A percentile compares a stretch with the other conserved stretches of the same genome.
Evolutionary conservation across 164 flowering plant species (phyloP).

Genomic region (Aristolochia californica): DNA sequence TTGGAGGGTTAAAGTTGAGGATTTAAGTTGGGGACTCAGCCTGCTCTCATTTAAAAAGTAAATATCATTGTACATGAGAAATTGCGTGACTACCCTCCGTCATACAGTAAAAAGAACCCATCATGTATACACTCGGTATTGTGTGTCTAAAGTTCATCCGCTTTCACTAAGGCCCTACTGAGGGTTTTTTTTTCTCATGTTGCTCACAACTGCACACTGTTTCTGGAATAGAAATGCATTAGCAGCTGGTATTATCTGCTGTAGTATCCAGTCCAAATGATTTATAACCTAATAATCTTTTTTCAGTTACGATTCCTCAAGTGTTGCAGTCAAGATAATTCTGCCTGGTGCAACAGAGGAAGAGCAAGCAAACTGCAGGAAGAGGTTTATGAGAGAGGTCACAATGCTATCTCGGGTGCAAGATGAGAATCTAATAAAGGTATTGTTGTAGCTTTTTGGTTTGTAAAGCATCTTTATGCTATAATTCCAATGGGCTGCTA

Average conservation of each 20-base stretch:
- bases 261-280: background rate
- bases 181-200: no score
- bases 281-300: background rate
- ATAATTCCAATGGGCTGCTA: no score
- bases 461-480: background rate
- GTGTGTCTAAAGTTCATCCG: no score
- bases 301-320: constrained; percentile 16
- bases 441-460: constrained; percentile 2
- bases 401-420: constrained; percentile 16
- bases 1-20: no score
- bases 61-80: no score
- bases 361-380: constrained; percentile 6
- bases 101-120: no score
- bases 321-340: constrained; percentile 20
- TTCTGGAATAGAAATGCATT: background rate
- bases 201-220: background rate
- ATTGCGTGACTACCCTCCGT: no score
- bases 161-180: no score
- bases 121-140: no score
- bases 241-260: background rate
- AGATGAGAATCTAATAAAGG: constrained; percentile 21
- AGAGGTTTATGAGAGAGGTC: constrained; percentile 18
- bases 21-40: no score
- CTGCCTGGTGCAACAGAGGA: constrained; percentile 2
- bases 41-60: no score